Evolutionary conservation across 306 rosid species (phyloP), one percentile per base, ranked within the genome.

Genomic region (Begonia peltatifolia): DNA sequence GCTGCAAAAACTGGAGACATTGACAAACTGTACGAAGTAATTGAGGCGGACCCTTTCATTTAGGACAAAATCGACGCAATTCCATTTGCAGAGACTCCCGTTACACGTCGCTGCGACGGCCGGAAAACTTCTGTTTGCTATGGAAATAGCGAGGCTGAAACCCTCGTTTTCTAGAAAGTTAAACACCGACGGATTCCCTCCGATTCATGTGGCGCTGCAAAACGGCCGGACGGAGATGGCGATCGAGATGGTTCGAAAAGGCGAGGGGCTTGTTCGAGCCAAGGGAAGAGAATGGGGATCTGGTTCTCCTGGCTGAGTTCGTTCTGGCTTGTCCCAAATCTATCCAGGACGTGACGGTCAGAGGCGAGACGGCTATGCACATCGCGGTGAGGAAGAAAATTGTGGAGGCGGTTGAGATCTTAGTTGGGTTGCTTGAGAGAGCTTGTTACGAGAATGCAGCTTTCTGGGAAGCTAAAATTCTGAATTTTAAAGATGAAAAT

Each of bases 1-100:
- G 48, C 48, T 44, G 12, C 48, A 2, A 44, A 44, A n/a, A 11
- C 12, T 10, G 48, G 48, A n/a, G 48, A 44, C 6, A 10, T 44
- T 12, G 14, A 44, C 48, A 11, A 44, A 10, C 48, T 44, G 6
- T 44, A 44, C 14, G 6, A 11, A 12, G 4, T 44, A 44, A 44
- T 44, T 14, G 2, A 44, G 14, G 5, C 48, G 14, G 12, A 44
- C 14, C 48, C 48, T 2, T 10, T 10, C 14, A n/a, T 44, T 44
- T n/a, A 4, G 14, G 48, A 44, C 14, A 44, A 44, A 3, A 44
- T 44, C 48, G 48, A 44, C 6, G 48, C 12, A 46, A 12, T 51
- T 20, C 78, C 72, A 18, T 76, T 71, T 48, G 47, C 52, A 12
- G 53, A 68, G 14, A 71, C 82, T 8, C 82, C 82, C 82, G 15